A percentile compares a stretch with the other conserved stretches of the same genome.
phyloP scores from a whole-genome alignment of 371 early-diverging fungal genomes.

The Syncephalastrum sp. region DNA sequence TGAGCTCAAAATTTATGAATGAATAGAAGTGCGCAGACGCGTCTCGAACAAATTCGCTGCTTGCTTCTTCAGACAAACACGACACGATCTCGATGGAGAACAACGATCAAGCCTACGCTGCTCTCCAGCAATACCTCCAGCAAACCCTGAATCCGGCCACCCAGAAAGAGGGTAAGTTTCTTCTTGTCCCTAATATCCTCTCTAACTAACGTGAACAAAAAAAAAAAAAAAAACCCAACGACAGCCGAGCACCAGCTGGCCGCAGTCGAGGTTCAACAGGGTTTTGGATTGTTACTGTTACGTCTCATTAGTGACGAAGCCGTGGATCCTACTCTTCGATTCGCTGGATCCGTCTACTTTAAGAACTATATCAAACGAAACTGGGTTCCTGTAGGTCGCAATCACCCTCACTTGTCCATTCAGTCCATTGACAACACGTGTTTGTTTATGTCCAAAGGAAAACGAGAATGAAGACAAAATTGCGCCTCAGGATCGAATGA shows the following conservation, averaged over 20 bases:
- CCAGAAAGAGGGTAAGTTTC: slow-evolving; percentile 70
- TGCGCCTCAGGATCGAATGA: slow-evolving; percentile 66
- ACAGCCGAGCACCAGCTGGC: slow-evolving; percentile 67
- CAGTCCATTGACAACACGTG: slow-evolving; percentile 1
- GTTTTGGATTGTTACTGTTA: slow-evolving; percentile 75
- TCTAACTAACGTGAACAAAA: neutral
- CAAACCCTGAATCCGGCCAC: slow-evolving; percentile 78
- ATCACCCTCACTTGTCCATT: slow-evolving; percentile 3
- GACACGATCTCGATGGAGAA: slow-evolving; percentile 34
- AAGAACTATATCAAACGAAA: slow-evolving; percentile 91
- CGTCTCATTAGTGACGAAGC: slow-evolving; percentile 63
- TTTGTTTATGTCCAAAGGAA: slow-evolving; percentile 24
- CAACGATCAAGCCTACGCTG: slow-evolving; percentile 59
- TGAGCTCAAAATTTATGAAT: no score
- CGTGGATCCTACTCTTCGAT: slow-evolving; percentile 62
- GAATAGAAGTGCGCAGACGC: no score
- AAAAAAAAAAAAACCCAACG: neutral
- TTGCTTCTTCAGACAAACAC: no score
- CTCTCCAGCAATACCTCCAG: slow-evolving; percentile 66
- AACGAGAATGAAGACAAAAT: slow-evolving; percentile 61
- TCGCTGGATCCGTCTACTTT: slow-evolving; percentile 87
- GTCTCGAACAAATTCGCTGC: no score
- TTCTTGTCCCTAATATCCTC: neutral
- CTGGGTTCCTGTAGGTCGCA: slow-evolving; percentile 74
- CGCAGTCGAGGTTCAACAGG: slow-evolving; percentile 63